phyloP scores from a whole-genome alignment of 2,329 filamentous ascomycete genomes.

The Penicillium sp. region DNA sequence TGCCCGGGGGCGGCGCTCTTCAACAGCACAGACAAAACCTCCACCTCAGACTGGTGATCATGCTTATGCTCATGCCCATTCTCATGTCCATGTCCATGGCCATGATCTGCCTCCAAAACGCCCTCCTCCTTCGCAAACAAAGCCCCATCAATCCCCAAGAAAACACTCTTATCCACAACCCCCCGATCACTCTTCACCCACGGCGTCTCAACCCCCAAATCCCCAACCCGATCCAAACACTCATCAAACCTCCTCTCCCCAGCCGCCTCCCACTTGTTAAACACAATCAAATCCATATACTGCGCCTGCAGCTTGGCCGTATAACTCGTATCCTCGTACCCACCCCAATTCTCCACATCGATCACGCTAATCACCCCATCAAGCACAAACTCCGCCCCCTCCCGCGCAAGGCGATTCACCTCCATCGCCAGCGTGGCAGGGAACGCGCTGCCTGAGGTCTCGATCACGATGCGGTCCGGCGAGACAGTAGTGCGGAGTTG shows the following conservation, averaged over 20 bases:
- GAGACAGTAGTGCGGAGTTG: slow-evolving; percentile 64
- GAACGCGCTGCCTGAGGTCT: slow-evolving; percentile 86
- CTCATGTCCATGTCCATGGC: slow-evolving; percentile 36
- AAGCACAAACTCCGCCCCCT: slow-evolving; percentile 65
- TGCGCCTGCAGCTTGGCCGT: slow-evolving; percentile 85
- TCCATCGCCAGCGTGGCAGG: slow-evolving; percentile 90
- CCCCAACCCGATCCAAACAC: slow-evolving; percentile 75
- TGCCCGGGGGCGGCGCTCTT: slow-evolving; percentile 42
- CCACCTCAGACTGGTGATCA: slow-evolving; percentile 80
- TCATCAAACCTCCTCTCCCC: slow-evolving; percentile 74
- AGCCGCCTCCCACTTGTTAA: slow-evolving; percentile 88
- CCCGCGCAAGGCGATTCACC: slow-evolving; percentile 75
- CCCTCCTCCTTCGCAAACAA: slow-evolving; percentile 50
- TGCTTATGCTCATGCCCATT: slow-evolving; percentile 51
- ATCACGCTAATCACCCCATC: slow-evolving; percentile 89
- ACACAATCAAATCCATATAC: slow-evolving; percentile 87
- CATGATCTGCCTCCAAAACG: slow-evolving; percentile 31
- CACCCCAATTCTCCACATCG: slow-evolving; percentile 93
- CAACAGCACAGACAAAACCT: slow-evolving; percentile 82
- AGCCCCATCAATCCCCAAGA: slow-evolving; percentile 86
- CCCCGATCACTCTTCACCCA: slow-evolving; percentile 85
- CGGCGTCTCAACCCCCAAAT: slow-evolving; percentile 76
- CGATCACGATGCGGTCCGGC: slow-evolving; percentile 88
- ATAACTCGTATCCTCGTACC: slow-evolving; percentile 87
- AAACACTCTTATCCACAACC: slow-evolving; percentile 71